Conservation (phyloP, 2,329 filamentous ascomycete genomes). For the Neurospora crassa region DNA sequence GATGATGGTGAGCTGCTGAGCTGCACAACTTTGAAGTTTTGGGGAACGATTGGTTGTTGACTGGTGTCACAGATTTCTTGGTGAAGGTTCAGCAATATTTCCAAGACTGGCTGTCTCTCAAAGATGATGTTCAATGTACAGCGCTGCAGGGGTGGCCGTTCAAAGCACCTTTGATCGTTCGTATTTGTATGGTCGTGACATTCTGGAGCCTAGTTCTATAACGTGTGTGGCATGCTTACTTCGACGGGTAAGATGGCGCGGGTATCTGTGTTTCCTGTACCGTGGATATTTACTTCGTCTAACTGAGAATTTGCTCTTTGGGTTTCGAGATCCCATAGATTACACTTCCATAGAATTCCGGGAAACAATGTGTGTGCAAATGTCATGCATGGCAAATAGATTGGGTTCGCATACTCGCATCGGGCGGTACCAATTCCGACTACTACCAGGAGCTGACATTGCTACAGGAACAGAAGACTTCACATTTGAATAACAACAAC, state of each 20-base stretch:
- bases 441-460: not conserved
- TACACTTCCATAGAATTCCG: not conserved
- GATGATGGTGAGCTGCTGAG: not conserved
- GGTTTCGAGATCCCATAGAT: not conserved
- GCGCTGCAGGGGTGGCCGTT: not conserved
- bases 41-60: not conserved
- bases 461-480: no score
- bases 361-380: not conserved
- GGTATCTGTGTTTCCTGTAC: not conserved
- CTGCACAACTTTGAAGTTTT: not conserved
- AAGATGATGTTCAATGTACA: not conserved
- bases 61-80: not conserved
- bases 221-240: not conserved
- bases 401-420: not conserved
- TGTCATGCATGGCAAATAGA: not conserved
- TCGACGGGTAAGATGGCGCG: not conserved
- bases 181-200: not conserved
- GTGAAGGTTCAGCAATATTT: not conserved
- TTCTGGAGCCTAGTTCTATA: not conserved
- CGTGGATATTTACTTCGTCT: not conserved
- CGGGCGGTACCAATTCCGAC: conserved; percentile 3
- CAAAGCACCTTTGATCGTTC: not conserved
- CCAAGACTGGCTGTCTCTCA: not conserved
- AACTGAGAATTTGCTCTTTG: not conserved
- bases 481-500: no score